Evolutionary conservation across 805 yeast genomes (phyloP), one percentile per base, ranked within the genome.

Genomic region (Groenewaldozyma salmanticensis): DNA sequence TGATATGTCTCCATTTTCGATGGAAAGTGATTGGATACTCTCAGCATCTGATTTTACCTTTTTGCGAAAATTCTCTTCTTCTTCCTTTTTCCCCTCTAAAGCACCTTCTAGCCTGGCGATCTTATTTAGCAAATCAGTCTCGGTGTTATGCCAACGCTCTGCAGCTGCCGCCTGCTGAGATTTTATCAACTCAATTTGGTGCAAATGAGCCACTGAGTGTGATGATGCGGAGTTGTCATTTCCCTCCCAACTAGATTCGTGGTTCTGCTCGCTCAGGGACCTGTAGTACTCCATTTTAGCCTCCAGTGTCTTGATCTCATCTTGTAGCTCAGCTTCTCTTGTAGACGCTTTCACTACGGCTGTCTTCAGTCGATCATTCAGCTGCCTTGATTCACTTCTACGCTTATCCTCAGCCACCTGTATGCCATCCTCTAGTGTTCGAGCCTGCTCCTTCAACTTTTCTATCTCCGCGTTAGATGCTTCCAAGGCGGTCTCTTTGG

Each of bases 91-190:
- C 17, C 46, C 45, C n/a, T 46, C 49, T 3, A 46, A 34, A 11
- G 53, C 55, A 21, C 37, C 37, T 33, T 55, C 57, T 18, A 53
- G 39, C 6, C 42, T 20, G 7, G 71, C 57, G 16, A 79, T 66
- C 43, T 71, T 72, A 5, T 62, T 57, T 45, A 69, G 64, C 44
- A 86, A 66, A 2, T 76, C 67, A 31, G 81, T 71, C 58, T 92
- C 96, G 33, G 86, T 77, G 16, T 77, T 65, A 42, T 81, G 79
- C 94, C 95, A 85, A 57, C 81, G 84, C 47, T 79, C 85, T 42
- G 80, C 80, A 0, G 90, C 81, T 13, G 78, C 71, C 5, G 82
- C 72, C 49, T 83, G 80, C 57, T 87, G 92, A 2, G 74, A 64
- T 52, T 81, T 87, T 17, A 84, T 54, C 13, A 70, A 62, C 34